Evolutionary conservation across 139 green algal species (phyloP).

Genomic region (Chlamydomonas sp.): DNA sequence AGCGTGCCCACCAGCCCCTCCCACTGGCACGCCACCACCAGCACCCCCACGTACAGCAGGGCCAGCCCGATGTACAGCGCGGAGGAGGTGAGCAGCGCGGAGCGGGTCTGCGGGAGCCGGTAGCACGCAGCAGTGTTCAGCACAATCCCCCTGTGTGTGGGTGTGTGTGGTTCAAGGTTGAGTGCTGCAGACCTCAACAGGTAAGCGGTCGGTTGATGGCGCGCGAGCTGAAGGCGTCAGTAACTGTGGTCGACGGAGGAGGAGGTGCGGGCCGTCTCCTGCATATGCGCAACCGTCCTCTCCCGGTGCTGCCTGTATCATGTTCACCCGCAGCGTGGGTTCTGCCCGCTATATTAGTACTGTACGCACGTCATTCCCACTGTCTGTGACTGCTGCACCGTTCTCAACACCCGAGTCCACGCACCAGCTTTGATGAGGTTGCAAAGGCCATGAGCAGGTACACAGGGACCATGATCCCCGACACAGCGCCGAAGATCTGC

Average conservation of each 20-base stretch:
- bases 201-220: too few species aligned
- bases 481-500: background rate
- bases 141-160: background rate
- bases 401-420: background rate
- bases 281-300: too few species aligned
- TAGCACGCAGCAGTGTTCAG: background rate
- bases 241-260: too few species aligned
- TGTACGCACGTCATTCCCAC: background rate
- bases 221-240: too few species aligned
- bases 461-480: constrained; percentile 6
- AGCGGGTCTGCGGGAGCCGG: background rate
- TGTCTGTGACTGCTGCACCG: background rate
- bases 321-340: too few species aligned
- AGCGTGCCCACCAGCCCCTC: background rate
- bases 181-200: too few species aligned
- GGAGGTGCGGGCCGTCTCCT: too few species aligned
- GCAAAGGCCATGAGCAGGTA: constrained; percentile 14
- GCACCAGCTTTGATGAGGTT: background rate
- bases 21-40: background rate
- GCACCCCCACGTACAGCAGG: background rate
- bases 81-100: constrained; percentile 3
- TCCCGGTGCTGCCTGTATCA: too few species aligned
- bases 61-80: background rate
- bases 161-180: background rate
- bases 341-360: too few species aligned